Evolutionary conservation across 164 flowering plant species (phyloP), one percentile per base, ranked within the genome.

Genomic region (Stephania japonica): DNA sequence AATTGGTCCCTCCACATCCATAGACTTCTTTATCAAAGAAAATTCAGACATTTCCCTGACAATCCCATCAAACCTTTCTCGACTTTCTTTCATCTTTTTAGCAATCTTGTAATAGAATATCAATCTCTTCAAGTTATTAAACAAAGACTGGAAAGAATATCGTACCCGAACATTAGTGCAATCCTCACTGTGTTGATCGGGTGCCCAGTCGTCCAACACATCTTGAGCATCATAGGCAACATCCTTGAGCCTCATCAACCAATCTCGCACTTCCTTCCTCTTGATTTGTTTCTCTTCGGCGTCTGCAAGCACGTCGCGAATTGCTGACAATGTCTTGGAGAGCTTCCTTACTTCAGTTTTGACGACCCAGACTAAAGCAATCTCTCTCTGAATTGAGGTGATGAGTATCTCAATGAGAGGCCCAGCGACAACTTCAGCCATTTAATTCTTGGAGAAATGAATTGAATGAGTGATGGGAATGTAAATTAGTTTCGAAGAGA

Each of bases 41-140:
- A 26, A 70, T 4, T 50, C 24, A 26, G 62, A 50, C 43, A 24
- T 70, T 10, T 70, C 72, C n/a, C 24, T 24, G 43, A 64, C 64
- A 70, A 70, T 70, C 23, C 23, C 38, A 44, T 69, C 71, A n/a
- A 69, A 26, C 16, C 59, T 69, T 59, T 69, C 61, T 11, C 24
- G 43, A 19, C 43, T n/a, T 7, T 7, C 32, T 4, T 44, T 42
- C 42, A 68, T 68, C 6, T 26, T 41, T 6, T 68, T 68, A 6
- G 25, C 70, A 42, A 68, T 42, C 49, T 68, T 44, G 21, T 7
- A 53, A 23, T 14, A 14, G 19, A 68, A 10, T 2, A 41, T 3
- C 4, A 19, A 6, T 4, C 19, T 13, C 53, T 68, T n/a, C n/a
- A 68, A 68, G 23, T n/a, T n/a, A n/a, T 42, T 12, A 11, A 68